Evolutionary conservation across 768 basidiomycete genomes (phyloP).

Genomic region (Lanmaoa pseudosensibilis): DNA sequence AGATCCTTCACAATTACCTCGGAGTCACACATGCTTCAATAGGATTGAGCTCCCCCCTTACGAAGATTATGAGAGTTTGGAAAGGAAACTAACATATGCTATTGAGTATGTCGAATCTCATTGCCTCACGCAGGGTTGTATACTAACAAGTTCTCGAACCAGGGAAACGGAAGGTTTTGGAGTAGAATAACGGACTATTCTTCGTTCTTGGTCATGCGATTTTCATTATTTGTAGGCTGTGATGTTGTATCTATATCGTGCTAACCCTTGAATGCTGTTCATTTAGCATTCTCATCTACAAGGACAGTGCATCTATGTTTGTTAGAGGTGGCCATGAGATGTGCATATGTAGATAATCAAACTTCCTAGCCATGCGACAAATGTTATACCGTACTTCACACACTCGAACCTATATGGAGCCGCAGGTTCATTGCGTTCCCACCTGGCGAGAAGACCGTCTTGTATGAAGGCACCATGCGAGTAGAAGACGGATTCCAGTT

Average conservation of each 20-base stretch:
- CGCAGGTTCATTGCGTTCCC: neutral
- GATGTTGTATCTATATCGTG: constrained; percentile 18
- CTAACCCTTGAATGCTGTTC: constrained; percentile 5
- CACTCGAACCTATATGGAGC: neutral
- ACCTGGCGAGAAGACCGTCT: neutral
- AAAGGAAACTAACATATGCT: constrained; percentile 81
- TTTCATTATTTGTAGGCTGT: neutral
- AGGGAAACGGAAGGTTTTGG: constrained; percentile 82
- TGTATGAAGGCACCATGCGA: constrained; percentile 43
- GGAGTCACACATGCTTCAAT: constrained; percentile 95
- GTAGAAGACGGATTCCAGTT: constrained; percentile 67
- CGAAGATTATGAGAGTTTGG: constrained; percentile 81
- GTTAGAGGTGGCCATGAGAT: neutral
- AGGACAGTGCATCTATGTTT: constrained; percentile 1
- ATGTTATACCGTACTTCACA: constrained; percentile 1
- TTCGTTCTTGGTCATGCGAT: constrained; percentile 8
- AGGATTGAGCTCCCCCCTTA: constrained; percentile 87
- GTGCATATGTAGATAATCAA: constrained; percentile 1
- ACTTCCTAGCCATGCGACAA: neutral
- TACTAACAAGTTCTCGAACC: constrained; percentile 10
- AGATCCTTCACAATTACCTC: constrained; percentile 82
- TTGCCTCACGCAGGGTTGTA: neutral
- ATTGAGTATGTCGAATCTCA: constrained; percentile 60
- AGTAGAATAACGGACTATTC: constrained; percentile 43
- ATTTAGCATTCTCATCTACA: neutral